Evolutionary conservation across 345 rosid genomes (phyloP).

Genomic region (Linum tenue): DNA sequence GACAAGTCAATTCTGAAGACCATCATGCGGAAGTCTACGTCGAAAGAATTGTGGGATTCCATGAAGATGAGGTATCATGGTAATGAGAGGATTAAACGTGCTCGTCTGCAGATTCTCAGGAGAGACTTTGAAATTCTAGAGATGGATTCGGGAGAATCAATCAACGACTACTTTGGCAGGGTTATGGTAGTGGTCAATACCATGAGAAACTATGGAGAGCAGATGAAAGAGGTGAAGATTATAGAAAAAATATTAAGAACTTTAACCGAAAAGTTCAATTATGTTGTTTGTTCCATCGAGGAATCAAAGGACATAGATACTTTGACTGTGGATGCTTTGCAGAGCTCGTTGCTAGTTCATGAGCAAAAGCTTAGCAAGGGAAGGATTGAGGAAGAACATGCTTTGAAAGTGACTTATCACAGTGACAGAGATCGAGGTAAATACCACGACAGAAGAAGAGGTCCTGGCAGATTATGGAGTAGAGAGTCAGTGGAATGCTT

Average conservation of each 20-base stretch:
- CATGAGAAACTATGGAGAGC: too few species aligned
- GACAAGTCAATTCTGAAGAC: too few species aligned
- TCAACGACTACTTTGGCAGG: neutral
- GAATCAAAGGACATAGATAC: too few species aligned
- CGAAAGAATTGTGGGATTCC: neutral
- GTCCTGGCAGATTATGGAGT: neutral
- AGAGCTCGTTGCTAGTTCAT: too few species aligned
- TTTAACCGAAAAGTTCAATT: too few species aligned
- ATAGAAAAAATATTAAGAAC: neutral
- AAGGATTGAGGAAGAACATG: too few species aligned
- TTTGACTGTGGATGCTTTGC: too few species aligned
- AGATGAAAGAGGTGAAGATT: neutral
- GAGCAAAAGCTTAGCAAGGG: neutral
- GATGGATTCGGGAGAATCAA: neutral
- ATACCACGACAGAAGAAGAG: neutral
- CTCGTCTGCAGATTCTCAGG: neutral
- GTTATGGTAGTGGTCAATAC: neutral
- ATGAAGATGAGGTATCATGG: neutral
- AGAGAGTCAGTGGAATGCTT: neutral
- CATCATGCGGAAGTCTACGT: neutral
- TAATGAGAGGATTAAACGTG: neutral
- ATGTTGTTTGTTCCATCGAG: too few species aligned
- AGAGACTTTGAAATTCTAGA: neutral
- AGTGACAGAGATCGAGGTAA: neutral
- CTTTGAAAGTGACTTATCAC: too few species aligned